Conservation (phyloP, 768 basidiomycete species). For the Boletus reticulatus region DNA sequence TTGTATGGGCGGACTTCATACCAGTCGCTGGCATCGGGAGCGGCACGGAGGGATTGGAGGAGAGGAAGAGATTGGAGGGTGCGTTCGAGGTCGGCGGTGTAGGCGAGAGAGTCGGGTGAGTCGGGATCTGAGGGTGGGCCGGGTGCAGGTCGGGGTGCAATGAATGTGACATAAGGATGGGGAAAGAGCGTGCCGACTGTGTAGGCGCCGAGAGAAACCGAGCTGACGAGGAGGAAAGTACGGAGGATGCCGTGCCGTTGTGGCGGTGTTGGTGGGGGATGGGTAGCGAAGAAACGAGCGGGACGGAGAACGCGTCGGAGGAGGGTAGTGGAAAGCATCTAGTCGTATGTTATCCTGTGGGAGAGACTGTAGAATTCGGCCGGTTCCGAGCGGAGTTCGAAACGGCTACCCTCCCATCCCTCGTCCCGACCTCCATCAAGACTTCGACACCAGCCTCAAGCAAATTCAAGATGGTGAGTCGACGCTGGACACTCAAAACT, state of each 20-base stretch:
- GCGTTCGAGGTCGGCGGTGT: conserved; percentile 61
- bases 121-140: conserved; percentile 55
- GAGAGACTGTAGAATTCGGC: conserved; percentile 7
- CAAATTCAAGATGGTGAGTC: conserved; percentile 51
- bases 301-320: conserved; percentile 6
- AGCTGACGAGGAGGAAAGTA: conserved; percentile 19
- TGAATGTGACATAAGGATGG: conserved; percentile 57
- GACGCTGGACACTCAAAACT: conserved; percentile 10
- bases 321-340: background rate
- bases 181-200: conserved; percentile 67
- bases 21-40: conserved; percentile 57
- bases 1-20: conserved; percentile 78
- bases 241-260: conserved; percentile 6
- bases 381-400: conserved; percentile 22
- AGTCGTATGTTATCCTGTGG: too few relatives aligned
- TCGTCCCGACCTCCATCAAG: conserved; percentile 19
- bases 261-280: background rate
- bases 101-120: conserved; percentile 55
- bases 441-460: conserved; percentile 21
- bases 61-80: conserved; percentile 63
- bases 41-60: conserved; percentile 49
- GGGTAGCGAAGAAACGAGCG: conserved; percentile 20
- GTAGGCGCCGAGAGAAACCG: conserved; percentile 35
- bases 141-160: conserved; percentile 78
- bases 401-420: too few relatives aligned